Percentiles rank a stretch among this genome's conserved stretches.
These are phyloP conservation scores for Graphilbum fragrans DNA, from an alignment of 2,329 filamentous ascomycete genomes.

Conservation along the genomic window DNA sequence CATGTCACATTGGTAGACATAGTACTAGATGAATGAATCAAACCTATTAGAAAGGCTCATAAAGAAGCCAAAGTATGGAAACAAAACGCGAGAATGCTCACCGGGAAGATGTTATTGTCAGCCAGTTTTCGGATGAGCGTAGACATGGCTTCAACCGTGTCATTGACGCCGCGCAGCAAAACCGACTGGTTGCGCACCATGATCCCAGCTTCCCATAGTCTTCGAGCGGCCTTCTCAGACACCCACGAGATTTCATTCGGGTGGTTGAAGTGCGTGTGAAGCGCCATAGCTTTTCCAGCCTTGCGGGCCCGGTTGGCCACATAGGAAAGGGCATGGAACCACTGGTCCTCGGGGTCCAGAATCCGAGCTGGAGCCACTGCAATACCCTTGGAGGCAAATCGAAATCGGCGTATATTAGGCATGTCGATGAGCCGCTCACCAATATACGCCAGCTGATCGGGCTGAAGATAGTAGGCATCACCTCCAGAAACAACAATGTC, in stretches of 20 bases:
- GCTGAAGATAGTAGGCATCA: slow-evolving; percentile 45
- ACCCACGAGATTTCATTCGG: slow-evolving; percentile 51
- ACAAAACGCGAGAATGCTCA: slow-evolving; percentile 16
- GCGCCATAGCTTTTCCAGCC: slow-evolving; percentile 45
- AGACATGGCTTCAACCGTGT: slow-evolving; percentile 38
- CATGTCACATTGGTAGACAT: slow-evolving; percentile 56
- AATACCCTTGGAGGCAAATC: slow-evolving; percentile 50
- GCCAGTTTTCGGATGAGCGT: slow-evolving; percentile 39
- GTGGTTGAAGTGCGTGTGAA: slow-evolving; percentile 57
- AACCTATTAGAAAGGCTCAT: neutral
- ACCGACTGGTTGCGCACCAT: slow-evolving; percentile 50
- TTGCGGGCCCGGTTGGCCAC: slow-evolving; percentile 36
- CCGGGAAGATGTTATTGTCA: slow-evolving; percentile 44
- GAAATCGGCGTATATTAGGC: slow-evolving; percentile 45
- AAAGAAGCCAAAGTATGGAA: neutral
- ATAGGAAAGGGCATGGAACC: slow-evolving; percentile 38
- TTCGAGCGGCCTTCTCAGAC: slow-evolving; percentile 35
- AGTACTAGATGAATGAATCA: slow-evolving; percentile 33
- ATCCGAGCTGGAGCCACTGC: slow-evolving; percentile 45
- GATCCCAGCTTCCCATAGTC: slow-evolving; percentile 36
- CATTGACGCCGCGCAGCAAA: slow-evolving; percentile 46
- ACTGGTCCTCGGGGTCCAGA: slow-evolving; percentile 35
- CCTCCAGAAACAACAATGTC: slow-evolving; percentile 54
- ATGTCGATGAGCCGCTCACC: slow-evolving; percentile 43
- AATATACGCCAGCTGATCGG: slow-evolving; percentile 38